Evolutionary conservation across 2,329 filamentous ascomycete genomes (phyloP), one percentile per base, ranked within the genome.

Genomic region (Thielaviopsis musarum): DNA sequence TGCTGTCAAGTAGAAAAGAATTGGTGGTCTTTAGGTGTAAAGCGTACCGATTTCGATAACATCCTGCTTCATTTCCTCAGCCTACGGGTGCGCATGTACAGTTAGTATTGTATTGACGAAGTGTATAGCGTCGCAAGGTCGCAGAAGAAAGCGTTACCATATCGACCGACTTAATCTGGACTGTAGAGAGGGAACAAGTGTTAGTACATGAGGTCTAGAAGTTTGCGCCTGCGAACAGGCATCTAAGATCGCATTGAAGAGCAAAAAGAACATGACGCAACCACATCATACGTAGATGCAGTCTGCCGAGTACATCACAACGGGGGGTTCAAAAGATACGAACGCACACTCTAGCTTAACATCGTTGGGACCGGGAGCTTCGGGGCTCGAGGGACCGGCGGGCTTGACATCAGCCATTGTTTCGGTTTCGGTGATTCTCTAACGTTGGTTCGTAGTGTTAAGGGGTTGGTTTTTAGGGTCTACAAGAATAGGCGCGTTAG

Each of bases 101-200:
- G 6, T 61, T 41, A 61, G 60, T 24, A 30, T 49, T 6, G 17
- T 19, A 26, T 59, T 59, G 2, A 48, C 5, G 5, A 38, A 28
- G 34, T 17, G 28, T 15, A 52, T 24, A 15, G 21, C 24, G 1
- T 41, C 17, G 2, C 17, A 21, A 22, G 17, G 48, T 41, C 22
- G 21, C 38, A 12, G 15, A 13, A 45, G 38, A 26, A 53, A 17
- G 26, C 77, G 72, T 26, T 79, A 97, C 93, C 93, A 98, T 98
- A 71, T 98, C 93, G 62, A 89, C 91, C 66, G 91, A 95, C 78
- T 98, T 98, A 74, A 98, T 85, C 75, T 95, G 90, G 64, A 89
- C 93, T 98, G 59, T n/a, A 19, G 24, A 22, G 21, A 34, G 7
- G 15, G 22, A 13, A 7, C 10, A 34, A 24, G 3, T 12, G 57